Evolutionary conservation across 441 rosid species (phyloP), one percentile per base, ranked within the genome.

Genomic region (Corymbia calophylla): DNA sequence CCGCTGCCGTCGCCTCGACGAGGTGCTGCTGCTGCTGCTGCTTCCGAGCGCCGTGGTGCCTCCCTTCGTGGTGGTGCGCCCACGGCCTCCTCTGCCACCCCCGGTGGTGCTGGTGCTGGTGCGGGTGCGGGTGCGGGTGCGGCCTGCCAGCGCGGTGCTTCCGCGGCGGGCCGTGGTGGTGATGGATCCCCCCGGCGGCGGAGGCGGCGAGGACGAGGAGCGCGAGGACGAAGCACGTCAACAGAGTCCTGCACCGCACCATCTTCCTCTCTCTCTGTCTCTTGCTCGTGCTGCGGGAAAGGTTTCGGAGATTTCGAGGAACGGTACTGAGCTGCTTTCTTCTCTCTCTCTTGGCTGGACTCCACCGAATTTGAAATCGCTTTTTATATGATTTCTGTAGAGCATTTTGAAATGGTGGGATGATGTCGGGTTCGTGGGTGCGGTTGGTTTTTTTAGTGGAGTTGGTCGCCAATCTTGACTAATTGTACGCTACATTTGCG

Each of bases 1-100:
- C 84, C 10, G 84, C n/a, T 51, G 51, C 84, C 17, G 5, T 51
- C 10, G 84, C n/a, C 84, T 77, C 84, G 84, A 39, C 84, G 1
- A 77, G 84, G 29, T 39, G 44, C 44, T 39, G 44, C 44, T 39
- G 44, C 39, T 35, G 80, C 8, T 19, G 77, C 77, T 92, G 93
- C 62, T 94, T 90, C 86, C 84, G 89, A 56, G 90, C 92, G 49
- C 96, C 93, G 2, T 91, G 94, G 64, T 87, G 86, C 90, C 94
- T 94, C 60, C 95, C 95, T 32, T 58, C 64, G 3, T 58, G 64
- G 64, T 93, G 96, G 81, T 92, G 92, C 86, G 89, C 58, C 92
- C 89, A n/a, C 21, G 66, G 87, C 82, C 87, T 87, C 90, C 90
- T 91, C 87, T 85, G 89, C 93, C 85, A 84, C 56, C 27, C 60